These are phyloP conservation scores for Aspergillus cejpii DNA, from an alignment of 2,329 filamentous ascomycete genomes.

Conservation along the genomic window DNA sequence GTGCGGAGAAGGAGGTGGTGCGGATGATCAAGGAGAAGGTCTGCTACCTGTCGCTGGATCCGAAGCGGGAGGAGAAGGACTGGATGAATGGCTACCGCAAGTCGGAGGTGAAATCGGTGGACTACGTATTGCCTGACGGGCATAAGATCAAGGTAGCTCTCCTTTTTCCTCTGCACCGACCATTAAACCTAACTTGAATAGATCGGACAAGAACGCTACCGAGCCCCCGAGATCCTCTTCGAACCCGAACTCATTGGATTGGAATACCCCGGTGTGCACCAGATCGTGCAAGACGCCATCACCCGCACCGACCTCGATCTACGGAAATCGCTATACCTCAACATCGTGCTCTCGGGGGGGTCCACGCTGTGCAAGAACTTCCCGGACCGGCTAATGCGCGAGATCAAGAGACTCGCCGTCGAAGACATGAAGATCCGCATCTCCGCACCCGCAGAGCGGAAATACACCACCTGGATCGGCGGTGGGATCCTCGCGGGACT, in stretches of 20 bases:
- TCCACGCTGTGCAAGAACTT: constrained; percentile 96
- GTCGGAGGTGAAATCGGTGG: constrained; percentile 68
- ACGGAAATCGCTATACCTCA: constrained; percentile 86
- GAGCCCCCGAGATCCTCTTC: constrained; percentile 94
- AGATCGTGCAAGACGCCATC: constrained; percentile 96
- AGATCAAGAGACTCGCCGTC: constrained; percentile 87
- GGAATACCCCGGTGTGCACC: constrained; percentile 94
- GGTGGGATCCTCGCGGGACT: constrained; percentile 93
- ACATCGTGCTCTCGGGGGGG: constrained; percentile 93
- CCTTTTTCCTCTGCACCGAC: constrained; percentile 5
- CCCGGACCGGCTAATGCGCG: constrained; percentile 81
- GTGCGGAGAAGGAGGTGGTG: constrained; percentile 98
- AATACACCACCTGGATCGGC: constrained; percentile 99
- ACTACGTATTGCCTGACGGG: constrained; percentile 87
- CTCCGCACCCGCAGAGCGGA: constrained; percentile 91
- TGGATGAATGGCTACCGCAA: constrained; percentile 69
- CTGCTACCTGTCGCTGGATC: constrained; percentile 84
- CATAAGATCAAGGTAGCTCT: constrained; percentile 74
- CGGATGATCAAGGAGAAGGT: constrained; percentile 93
- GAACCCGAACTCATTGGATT: constrained; percentile 95
- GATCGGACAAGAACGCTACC: constrained; percentile 89
- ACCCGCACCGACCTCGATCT: constrained; percentile 92
- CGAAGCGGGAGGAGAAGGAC: constrained; percentile 91
- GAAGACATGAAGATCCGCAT: constrained; percentile 99
- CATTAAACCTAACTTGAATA: constrained; percentile 32